Evolutionary conservation across 2,329 filamentous ascomycete species (phyloP), one percentile per base, ranked within the genome.

Genomic region (Fusarium sp.): DNA sequence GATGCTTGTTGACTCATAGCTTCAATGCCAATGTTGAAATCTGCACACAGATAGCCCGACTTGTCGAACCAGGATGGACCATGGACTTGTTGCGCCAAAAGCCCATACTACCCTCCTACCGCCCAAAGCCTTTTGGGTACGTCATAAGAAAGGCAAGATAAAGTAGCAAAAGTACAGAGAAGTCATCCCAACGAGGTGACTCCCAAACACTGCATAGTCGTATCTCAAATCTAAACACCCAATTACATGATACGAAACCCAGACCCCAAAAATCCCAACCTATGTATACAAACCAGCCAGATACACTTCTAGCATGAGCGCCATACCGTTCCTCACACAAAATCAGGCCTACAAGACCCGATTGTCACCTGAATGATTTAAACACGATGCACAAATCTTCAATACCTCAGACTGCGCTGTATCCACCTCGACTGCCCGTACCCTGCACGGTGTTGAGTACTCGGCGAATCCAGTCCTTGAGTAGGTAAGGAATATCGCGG

Each of bases 401-500:
- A 14, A 34, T 38, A 34, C 22, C 45, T 85, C 83, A 97, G 71
- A 99, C 95, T 45, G 96, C 96, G 76, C 93, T 97, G 81, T 99
- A 99, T 3, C 96, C 96, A 45, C 95, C 95, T 75, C 96, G 90
- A 62, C 90, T 92, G 9, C 94, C 93, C 43, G 91, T 88, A 2
- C 94, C 94, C 80, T 97, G 93, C 11, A 98, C 85, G 0, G 94
- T 95, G 77, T 92, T 94, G 48, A 96, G 83, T 20, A 97, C 90
- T 71, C 91, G 88, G 61, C 94, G 88, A 17, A 88, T 86, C 89
- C 93, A 97, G 80, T 99, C 96, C 81, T 95, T 95, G 68, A 97
- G 81, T 55, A 98, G 86, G 78, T 98, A 98, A 5, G 96, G 96
- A 20, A 98, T 82, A 76, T 99, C 96, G 69, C 95, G 91, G 73